Percentiles rank a stretch among this genome's conserved stretches.
These are phyloP conservation scores for Globisporangium echinulatum DNA, from an alignment of 352 stramenopile genomes.

Conservation along the genomic window DNA sequence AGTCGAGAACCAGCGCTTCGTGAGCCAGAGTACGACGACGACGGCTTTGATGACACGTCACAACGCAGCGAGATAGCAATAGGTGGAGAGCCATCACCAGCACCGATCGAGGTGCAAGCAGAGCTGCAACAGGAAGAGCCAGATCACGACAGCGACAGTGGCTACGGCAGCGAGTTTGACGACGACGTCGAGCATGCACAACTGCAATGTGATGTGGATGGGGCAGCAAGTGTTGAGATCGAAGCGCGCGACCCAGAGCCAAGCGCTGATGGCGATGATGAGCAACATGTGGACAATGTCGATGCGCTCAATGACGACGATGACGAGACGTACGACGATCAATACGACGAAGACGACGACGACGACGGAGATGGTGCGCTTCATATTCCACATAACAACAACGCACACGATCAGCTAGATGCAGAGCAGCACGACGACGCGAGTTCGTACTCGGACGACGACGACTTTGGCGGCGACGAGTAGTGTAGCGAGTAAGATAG, in stretches of 20 bases:
- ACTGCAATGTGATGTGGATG: not conserved
- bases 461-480: constrained; percentile 7
- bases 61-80: not conserved
- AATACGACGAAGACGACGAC: constrained; percentile 13
- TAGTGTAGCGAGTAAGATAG: not conserved
- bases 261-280: not conserved
- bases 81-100: no score
- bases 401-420: not conserved
- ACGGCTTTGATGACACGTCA: constrained; percentile 11
- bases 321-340: constrained; percentile 31
- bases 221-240: not conserved
- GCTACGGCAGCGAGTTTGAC: constrained; percentile 40
- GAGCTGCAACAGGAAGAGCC: not conserved
- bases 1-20: not conserved
- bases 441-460: constrained; percentile 25
- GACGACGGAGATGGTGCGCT: constrained; percentile 6
- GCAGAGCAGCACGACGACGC: not conserved
- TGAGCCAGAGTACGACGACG: constrained; percentile 9
- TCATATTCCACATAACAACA: no score
- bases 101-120: not conserved
- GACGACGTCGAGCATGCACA: constrained; percentile 15
- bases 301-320: constrained; percentile 16
- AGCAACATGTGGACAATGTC: not conserved
- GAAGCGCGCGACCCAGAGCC: not conserved
- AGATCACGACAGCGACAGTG: constrained; percentile 12